Conservation (phyloP, 345 rosid genomes). For the Clarkia xantiana region DNA sequence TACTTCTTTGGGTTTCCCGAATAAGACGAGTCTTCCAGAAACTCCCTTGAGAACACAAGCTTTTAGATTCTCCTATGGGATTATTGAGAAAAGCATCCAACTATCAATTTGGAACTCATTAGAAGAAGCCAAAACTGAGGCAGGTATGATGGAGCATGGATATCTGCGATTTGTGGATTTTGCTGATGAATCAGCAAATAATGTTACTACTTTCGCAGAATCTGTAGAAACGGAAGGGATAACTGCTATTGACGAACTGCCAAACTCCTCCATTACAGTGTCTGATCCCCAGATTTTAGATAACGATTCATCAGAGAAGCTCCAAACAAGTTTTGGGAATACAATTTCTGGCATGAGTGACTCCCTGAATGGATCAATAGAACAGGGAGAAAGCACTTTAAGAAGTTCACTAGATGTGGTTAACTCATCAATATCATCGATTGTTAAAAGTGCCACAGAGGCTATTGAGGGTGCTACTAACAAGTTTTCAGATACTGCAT, state of each 20-base stretch:
- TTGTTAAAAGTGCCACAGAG: constrained; percentile 45
- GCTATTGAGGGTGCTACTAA: constrained; percentile 36
- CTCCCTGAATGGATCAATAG: constrained; percentile 37
- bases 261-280: constrained; percentile 22
- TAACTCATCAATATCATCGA: constrained; percentile 38
- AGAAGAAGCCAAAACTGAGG: constrained; percentile 12
- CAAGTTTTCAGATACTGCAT: constrained; percentile 29
- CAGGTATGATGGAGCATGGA: constrained; percentile 10
- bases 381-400: constrained; percentile 36
- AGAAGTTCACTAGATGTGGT: constrained; percentile 45
- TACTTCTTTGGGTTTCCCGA: constrained; percentile 19
- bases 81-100: constrained; percentile 21
- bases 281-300: constrained; percentile 22
- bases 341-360: constrained; percentile 28
- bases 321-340: constrained; percentile 37
- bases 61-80: constrained; percentile 25
- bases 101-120: constrained; percentile 24
- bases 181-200: constrained; percentile 23
- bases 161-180: constrained; percentile 32
- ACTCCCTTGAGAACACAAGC: constrained; percentile 32
- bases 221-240: constrained; percentile 27
- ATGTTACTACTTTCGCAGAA: constrained; percentile 15
- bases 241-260: constrained; percentile 17
- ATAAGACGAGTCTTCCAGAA: constrained; percentile 22
- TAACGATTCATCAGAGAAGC: constrained; percentile 21